Percentiles rank a stretch among this genome's conserved stretches.
These are phyloP conservation scores for Aspergillus hancockii DNA, from an alignment of 495 filamentous ascomycete genomes.

Conservation along the genomic window DNA sequence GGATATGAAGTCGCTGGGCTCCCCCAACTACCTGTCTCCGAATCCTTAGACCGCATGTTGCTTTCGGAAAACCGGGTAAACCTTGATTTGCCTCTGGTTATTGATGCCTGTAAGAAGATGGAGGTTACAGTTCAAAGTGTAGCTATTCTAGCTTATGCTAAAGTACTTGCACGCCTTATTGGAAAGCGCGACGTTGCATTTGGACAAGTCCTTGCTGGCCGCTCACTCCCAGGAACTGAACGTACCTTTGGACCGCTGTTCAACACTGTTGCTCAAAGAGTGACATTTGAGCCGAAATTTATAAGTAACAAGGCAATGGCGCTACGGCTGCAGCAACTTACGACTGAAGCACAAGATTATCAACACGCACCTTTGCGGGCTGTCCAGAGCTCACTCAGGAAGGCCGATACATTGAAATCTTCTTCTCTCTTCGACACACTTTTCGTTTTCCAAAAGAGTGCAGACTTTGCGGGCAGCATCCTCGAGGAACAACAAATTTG, in stretches of 20 bases:
- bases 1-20: constrained; percentile 28
- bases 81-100: constrained; percentile 40
- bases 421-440: constrained; percentile 72
- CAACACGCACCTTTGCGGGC: constrained; percentile 45
- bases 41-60: constrained; percentile 26
- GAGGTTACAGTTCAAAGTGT: constrained; percentile 75
- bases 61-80: constrained; percentile 33
- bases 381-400: constrained; percentile 28
- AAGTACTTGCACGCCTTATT: constrained; percentile 61
- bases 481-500: constrained; percentile 47
- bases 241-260: constrained; percentile 80
- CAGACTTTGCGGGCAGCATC: constrained; percentile 13
- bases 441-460: constrained; percentile 76
- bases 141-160: constrained; percentile 67
- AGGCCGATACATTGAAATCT: constrained; percentile 25
- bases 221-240: constrained; percentile 64
- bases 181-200: constrained; percentile 69
- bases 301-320: constrained; percentile 51
- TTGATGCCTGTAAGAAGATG: constrained; percentile 52
- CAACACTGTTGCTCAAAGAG: constrained; percentile 74
- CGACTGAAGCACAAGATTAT: constrained; percentile 62
- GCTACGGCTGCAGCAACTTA: constrained; percentile 56
- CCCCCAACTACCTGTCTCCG: constrained; percentile 13
- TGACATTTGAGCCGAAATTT: constrained; percentile 39
- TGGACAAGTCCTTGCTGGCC: constrained; percentile 70